A percentile compares a stretch with the other conserved stretches of the same genome.
Evolutionary conservation across 768 basidiomycete genomes (phyloP).

Genomic region (Mycena pura): DNA sequence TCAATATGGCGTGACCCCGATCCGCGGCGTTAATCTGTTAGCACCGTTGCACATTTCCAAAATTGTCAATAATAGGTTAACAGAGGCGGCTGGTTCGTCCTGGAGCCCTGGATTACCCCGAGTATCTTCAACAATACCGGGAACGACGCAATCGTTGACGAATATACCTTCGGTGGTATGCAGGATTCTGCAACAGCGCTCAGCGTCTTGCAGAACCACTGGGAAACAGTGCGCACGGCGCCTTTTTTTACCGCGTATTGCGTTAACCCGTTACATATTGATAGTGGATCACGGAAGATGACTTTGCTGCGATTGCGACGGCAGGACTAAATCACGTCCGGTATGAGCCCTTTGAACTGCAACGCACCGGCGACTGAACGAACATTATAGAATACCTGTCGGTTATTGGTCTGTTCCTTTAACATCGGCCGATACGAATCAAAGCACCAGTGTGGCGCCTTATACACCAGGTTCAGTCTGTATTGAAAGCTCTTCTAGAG

Average conservation of each 20-base stretch:
- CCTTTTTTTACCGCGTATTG: not conserved
- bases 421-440: conserved; percentile 58
- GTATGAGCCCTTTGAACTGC: conserved; percentile 40
- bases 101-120: conserved; percentile 84
- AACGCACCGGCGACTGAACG: not conserved
- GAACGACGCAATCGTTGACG: conserved; percentile 62
- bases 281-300: conserved; percentile 71
- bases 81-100: conserved; percentile 70
- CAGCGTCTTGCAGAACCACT: conserved; percentile 56
- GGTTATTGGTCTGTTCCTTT: conserved; percentile 85
- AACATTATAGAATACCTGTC: conserved; percentile 60
- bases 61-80: not conserved
- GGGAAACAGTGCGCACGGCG: conserved; percentile 53
- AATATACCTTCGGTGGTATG: conserved; percentile 65
- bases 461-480: conserved; percentile 59
- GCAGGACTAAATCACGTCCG: conserved; percentile 78
- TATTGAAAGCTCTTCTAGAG: conserved; percentile 34
- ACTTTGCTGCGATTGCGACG: conserved; percentile 67
- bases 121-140: conserved; percentile 71
- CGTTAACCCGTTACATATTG: conserved; percentile 8
- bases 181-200: conserved; percentile 52
- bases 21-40: conserved; percentile 69
- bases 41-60: conserved; percentile 34
- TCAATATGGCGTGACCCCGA: conserved; percentile 49
- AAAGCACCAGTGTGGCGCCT: conserved; percentile 30